phyloP scores from a whole-genome alignment of 805 yeast species.

The Ogataea paraovalis region DNA sequence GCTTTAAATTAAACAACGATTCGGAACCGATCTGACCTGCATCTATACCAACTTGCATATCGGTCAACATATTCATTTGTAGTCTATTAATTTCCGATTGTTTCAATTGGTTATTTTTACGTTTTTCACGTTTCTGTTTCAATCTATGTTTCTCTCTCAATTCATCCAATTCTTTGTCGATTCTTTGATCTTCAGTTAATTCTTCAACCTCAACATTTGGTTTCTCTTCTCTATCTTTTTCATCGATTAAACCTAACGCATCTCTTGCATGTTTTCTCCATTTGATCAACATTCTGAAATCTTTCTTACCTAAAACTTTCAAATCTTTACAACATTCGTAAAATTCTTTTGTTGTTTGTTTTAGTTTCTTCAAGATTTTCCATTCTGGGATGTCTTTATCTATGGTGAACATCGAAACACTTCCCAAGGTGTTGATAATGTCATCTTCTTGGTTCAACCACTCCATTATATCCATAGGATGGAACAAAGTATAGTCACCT shows the following conservation, averaged over 20 bases:
- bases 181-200: conserved; percentile 82
- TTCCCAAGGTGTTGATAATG: conserved; percentile 79
- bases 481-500: conserved; percentile 74
- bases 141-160: conserved; percentile 67
- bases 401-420: conserved; percentile 57
- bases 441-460: conserved; percentile 72
- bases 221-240: conserved; percentile 42
- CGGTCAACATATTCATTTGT: conserved; percentile 96
- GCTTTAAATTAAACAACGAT: conserved; percentile 72
- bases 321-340: conserved; percentile 84
- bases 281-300: conserved; percentile 76
- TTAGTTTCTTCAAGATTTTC: conserved; percentile 65
- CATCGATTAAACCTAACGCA: conserved; percentile 60
- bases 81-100: conserved; percentile 85
- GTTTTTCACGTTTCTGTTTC: conserved; percentile 72
- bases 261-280: conserved; percentile 90
- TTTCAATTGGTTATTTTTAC: conserved; percentile 74
- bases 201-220: conserved; percentile 61
- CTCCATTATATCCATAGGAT: conserved; percentile 70
- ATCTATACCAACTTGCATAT: conserved; percentile 88
- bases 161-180: conserved; percentile 78
- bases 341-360: conserved; percentile 74
- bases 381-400: conserved; percentile 68
- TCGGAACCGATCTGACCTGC: conserved; percentile 80
- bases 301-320: conserved; percentile 91